Evolutionary conservation across 805 yeast genomes (phyloP).

Genomic region (Yamadazyma kitorensis): DNA sequence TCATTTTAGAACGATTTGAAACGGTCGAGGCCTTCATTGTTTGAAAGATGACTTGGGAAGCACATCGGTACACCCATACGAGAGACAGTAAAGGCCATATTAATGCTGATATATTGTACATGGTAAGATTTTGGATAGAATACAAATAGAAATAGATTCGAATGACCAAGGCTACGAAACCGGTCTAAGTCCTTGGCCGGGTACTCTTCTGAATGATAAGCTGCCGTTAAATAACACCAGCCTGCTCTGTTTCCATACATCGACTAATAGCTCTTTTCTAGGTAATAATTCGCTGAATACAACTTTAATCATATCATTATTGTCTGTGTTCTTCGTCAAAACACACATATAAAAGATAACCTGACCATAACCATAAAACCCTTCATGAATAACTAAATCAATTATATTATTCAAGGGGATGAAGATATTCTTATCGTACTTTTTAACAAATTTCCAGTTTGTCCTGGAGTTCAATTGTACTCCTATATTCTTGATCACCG

Average conservation of each 20-base stretch:
- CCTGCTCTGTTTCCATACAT: slow-evolving; percentile 40
- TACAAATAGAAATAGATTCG: too few species aligned
- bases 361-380: slow-evolving; percentile 61
- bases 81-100: too few species aligned
- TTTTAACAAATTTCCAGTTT: slow-evolving; percentile 19
- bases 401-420: slow-evolving; percentile 55
- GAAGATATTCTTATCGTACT: slow-evolving; percentile 34
- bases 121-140: too few species aligned
- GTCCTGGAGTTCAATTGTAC: slow-evolving; percentile 39
- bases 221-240: slow-evolving; percentile 32
- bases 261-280: slow-evolving; percentile 35
- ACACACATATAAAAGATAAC: slow-evolving; percentile 65
- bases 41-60: too few species aligned
- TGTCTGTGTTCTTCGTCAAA: slow-evolving; percentile 38
- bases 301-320: slow-evolving; percentile 23
- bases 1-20: too few species aligned
- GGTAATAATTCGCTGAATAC: slow-evolving; percentile 44
- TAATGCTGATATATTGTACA: too few species aligned
- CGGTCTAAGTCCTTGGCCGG: slow-evolving; percentile 34
- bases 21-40: too few species aligned
- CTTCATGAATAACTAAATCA: slow-evolving; percentile 74
- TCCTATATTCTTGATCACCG: slow-evolving; percentile 45
- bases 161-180: too few species aligned
- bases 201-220: slow-evolving; percentile 33
- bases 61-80: too few species aligned